Evolutionary conservation across 192 early-diverging fungal genomes (phyloP).

Genomic region (Backusella tuberculispora): DNA sequence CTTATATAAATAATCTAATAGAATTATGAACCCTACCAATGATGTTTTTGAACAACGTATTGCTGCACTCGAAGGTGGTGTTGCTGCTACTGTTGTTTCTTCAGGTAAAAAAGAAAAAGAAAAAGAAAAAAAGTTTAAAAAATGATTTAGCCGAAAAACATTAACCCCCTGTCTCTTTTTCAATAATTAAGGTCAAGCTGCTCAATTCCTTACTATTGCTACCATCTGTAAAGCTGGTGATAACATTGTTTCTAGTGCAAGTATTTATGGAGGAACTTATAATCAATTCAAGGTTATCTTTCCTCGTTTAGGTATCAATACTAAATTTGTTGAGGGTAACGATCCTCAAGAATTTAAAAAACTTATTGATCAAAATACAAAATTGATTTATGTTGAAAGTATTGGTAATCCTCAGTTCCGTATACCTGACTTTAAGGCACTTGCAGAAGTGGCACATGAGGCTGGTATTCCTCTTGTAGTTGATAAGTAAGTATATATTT

Average conservation of each 20-base stretch:
- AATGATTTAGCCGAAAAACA: neutral
- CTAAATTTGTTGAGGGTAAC: slow-evolving; percentile 78
- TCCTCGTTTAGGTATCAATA: slow-evolving; percentile 82
- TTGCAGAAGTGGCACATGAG: slow-evolving; percentile 80
- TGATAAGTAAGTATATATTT: slow-evolving; percentile 66
- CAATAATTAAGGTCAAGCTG: slow-evolving; percentile 68
- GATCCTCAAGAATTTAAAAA: slow-evolving; percentile 73
- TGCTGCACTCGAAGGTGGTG: slow-evolving; percentile 89
- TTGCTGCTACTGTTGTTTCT: slow-evolving; percentile 63
- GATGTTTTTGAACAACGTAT: slow-evolving; percentile 93
- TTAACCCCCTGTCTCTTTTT: neutral
- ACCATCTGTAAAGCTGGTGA: slow-evolving; percentile 81
- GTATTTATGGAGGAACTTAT: slow-evolving; percentile 78
- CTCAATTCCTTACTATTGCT: slow-evolving; percentile 82
- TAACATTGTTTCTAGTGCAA: slow-evolving; percentile 85
- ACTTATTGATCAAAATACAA: slow-evolving; percentile 88
- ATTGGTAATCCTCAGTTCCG: slow-evolving; percentile 92
- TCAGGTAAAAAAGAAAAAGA: slow-evolving; percentile 30
- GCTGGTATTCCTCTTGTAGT: slow-evolving; percentile 90
- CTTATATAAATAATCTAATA: neutral
- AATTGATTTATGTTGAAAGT: slow-evolving; percentile 89
- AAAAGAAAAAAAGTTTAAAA: neutral
- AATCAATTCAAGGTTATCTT: slow-evolving; percentile 88
- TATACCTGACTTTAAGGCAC: slow-evolving; percentile 84
- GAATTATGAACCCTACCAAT: slow-evolving; percentile 78